Evolutionary conservation across 306 rosid species (phyloP), one percentile per base, ranked within the genome.

Genomic region (Neltuma alba): DNA sequence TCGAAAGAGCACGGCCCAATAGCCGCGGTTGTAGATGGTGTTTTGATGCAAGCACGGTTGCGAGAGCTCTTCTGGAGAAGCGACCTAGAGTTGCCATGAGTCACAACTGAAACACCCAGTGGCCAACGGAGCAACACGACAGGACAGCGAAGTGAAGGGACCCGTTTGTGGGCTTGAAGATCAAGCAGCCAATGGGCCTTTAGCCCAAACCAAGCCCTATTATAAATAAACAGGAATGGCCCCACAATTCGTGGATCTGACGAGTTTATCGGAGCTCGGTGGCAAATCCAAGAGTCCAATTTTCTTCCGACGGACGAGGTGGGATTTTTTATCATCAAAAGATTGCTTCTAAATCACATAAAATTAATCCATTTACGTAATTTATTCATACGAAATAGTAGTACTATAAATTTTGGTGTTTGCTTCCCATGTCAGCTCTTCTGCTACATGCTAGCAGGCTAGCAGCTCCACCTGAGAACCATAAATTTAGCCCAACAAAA

Each of bases 81-180:
- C 97, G 99, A 71, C 93, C 91, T 30, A 96, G 84, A 81, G 93
- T 85, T 75, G 93, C 93, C 93, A 92, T 50, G 72, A 61, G 70
- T 38, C 70, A 65, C 70, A 45, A 77, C 23, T 0, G 23, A 30
- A 50, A 36, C 34, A 48, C 9, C 9, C 38, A 4, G n/a, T 15
- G 38, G 3, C 25, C 48, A 27, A 25, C 7, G 41, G 79, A 31
- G 57, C 9, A 52, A 9, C 4, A 7, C 10, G 30, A 15, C 18
- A 9, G 33, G 62, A 23, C 31, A 57, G 33, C 25, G 63, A 57
- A 25, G 63, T 25, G 88, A 77, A 9, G 34, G 13, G n/a, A 3
- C 20, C 74, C 2, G n/a, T 45, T 16, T 4, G 30, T 64, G 83
- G 80, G 67, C 68, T 74, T 2, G 28, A 2, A 61, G 48, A 70